Evolutionary conservation across 2,329 filamentous ascomycete genomes (phyloP).

Genomic region (Fusarium oligoseptatum): DNA sequence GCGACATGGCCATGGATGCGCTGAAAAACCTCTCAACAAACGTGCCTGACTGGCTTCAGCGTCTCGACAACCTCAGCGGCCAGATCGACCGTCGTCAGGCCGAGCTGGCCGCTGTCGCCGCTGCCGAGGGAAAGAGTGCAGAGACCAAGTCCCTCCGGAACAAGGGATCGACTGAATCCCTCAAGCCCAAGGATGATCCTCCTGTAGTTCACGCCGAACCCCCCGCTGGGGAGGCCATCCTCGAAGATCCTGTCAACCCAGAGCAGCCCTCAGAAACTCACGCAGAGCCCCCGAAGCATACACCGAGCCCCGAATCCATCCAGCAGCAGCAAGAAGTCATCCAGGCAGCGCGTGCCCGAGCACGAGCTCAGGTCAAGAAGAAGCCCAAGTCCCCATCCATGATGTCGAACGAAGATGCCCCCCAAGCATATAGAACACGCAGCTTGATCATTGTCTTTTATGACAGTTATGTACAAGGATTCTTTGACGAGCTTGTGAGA

Average conservation of each 20-base stretch:
- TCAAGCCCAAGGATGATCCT: conserved; percentile 62
- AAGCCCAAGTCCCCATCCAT: conserved; percentile 66
- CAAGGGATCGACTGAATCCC: conserved; percentile 66
- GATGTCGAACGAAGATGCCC: conserved; percentile 61
- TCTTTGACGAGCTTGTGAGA: conserved; percentile 86
- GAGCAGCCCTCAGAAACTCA: conserved; percentile 32
- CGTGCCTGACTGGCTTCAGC: conserved; percentile 70
- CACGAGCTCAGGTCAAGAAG: conserved; percentile 63
- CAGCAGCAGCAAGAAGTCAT: conserved; percentile 61
- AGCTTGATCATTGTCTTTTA: conserved; percentile 92
- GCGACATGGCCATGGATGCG: conserved; percentile 66
- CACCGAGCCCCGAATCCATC: conserved; percentile 39
- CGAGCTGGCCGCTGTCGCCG: conserved; percentile 66
- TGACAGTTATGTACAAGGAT: conserved; percentile 86
- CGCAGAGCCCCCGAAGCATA: conserved; percentile 47
- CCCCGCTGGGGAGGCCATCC: conserved; percentile 27
- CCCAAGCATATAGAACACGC: conserved; percentile 74
- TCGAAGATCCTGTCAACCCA: conserved; percentile 32
- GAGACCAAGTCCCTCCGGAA: conserved; percentile 61
- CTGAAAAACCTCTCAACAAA: conserved; percentile 67
- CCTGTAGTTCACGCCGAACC: conserved; percentile 36
- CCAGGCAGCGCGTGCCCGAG: conserved; percentile 56
- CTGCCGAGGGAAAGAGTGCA: conserved; percentile 43
- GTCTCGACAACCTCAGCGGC: conserved; percentile 70
- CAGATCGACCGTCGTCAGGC: conserved; percentile 73